These are phyloP conservation scores for Solanum commersonii DNA, from an alignment of 257 asterid genomes.

Conservation along the genomic window DNA sequence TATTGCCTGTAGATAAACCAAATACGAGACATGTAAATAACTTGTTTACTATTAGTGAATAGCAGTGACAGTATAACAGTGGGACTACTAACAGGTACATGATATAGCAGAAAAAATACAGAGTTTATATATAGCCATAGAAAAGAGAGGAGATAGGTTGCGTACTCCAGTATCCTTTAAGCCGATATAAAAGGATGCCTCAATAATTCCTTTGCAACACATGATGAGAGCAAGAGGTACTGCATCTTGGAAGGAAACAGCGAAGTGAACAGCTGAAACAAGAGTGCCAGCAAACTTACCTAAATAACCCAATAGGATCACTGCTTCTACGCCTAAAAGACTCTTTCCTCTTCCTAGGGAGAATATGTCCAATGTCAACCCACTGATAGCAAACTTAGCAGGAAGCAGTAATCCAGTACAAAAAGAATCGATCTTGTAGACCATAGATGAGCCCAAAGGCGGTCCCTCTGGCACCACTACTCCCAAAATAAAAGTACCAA, in stretches of 20 bases:
- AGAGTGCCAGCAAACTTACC: conserved; percentile 36
- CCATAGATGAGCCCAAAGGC: conserved; percentile 31
- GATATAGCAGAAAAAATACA: background rate
- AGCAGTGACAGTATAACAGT: background rate
- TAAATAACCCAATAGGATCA: conserved; percentile 24
- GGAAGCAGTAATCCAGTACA: conserved; percentile 40
- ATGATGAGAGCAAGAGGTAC: conserved; percentile 38
- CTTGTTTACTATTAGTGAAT: background rate
- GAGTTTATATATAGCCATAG: background rate
- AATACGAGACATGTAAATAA: background rate
- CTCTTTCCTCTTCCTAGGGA: background rate
- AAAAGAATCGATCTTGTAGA: conserved; percentile 21
- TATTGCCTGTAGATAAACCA: conserved; percentile 26
- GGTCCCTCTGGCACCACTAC: conserved; percentile 38
- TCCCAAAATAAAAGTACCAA: conserved; percentile 42
- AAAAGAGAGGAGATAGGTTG: background rate
- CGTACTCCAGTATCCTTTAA: conserved; percentile 38
- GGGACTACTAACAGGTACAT: background rate
- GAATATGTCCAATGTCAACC: conserved; percentile 22
- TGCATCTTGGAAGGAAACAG: conserved; percentile 31
- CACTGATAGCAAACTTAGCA: conserved; percentile 41
- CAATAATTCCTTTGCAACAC: conserved; percentile 56
- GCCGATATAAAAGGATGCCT: conserved; percentile 27
- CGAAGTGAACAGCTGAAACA: conserved; percentile 22
- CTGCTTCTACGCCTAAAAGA: background rate